phyloP scores from a whole-genome alignment of 2,329 filamentous ascomycete genomes.

The Fusarium coicis region DNA sequence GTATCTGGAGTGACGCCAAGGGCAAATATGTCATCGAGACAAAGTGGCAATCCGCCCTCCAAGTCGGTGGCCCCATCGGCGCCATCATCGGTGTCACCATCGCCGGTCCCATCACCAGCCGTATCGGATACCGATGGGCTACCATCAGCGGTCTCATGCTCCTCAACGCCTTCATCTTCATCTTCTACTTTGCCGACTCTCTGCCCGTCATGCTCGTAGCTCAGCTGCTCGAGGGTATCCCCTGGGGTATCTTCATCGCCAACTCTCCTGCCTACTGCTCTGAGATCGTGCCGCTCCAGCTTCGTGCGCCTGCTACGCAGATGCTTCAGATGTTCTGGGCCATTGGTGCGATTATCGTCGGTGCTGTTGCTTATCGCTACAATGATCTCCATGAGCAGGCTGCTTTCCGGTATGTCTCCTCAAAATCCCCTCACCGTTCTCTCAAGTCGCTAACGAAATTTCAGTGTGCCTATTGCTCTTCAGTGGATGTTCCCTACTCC shows the following conservation, averaged over 20 bases:
- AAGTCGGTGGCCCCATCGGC: slow-evolving; percentile 49
- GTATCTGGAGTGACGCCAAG: slow-evolving; percentile 40
- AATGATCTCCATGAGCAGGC: slow-evolving; percentile 43
- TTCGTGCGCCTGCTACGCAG: slow-evolving; percentile 66
- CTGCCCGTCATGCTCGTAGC: slow-evolving; percentile 57
- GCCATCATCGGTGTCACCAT: slow-evolving; percentile 51
- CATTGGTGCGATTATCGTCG: slow-evolving; percentile 69
- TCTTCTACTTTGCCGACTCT: slow-evolving; percentile 65
- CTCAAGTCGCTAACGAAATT: slow-evolving; percentile 35
- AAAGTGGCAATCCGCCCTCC: slow-evolving; percentile 54
- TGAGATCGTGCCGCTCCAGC: slow-evolving; percentile 67
- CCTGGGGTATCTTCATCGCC: slow-evolving; percentile 72
- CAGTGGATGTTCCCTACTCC: slow-evolving; percentile 70
- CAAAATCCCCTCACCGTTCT: background rate
- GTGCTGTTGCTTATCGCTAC: slow-evolving; percentile 64
- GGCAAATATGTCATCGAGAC: slow-evolving; percentile 51
- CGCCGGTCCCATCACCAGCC: slow-evolving; percentile 52
- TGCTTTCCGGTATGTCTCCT: slow-evolving; percentile 31
- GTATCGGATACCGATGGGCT: slow-evolving; percentile 52
- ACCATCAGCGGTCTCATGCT: slow-evolving; percentile 51
- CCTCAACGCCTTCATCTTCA: slow-evolving; percentile 54
- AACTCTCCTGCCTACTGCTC: slow-evolving; percentile 70
- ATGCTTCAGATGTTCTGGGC: slow-evolving; percentile 74
- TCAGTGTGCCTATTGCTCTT: slow-evolving; percentile 63
- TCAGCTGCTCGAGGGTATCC: slow-evolving; percentile 69